These are phyloP conservation scores for Magnolia changhungtana DNA, from an alignment of 164 flowering plant genomes.

Conservation along the genomic window DNA sequence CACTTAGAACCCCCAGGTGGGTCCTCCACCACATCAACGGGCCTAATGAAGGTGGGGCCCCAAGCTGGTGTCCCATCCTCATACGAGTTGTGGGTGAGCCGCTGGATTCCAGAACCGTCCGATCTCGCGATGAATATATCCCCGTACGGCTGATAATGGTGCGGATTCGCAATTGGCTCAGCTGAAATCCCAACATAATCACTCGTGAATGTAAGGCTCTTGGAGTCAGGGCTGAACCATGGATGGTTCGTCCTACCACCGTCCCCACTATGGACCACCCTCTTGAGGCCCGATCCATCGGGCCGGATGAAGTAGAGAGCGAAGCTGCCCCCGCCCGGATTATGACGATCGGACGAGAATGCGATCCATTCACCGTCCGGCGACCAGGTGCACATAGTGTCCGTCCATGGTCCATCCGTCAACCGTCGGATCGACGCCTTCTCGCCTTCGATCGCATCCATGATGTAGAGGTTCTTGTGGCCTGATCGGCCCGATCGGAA, in stretches of 20 bases:
- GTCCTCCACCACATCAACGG: constrained; percentile 40
- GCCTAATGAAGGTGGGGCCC: constrained; percentile 44
- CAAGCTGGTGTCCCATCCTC: constrained; percentile 93
- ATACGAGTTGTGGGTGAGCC: constrained; percentile 74
- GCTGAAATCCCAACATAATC: constrained; percentile 80
- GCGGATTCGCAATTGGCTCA: constrained; percentile 78
- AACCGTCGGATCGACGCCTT: constrained; percentile 41
- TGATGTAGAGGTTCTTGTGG: constrained; percentile 74
- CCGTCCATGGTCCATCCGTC: constrained; percentile 86
- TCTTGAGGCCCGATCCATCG: constrained; percentile 69
- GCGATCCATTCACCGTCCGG: constrained; percentile 90
- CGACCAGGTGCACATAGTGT: constrained; percentile 91
- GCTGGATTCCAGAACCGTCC: constrained; percentile 58
- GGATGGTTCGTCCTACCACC: constrained; percentile 77
- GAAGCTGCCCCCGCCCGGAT: constrained; percentile 65
- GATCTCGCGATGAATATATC: constrained; percentile 56
- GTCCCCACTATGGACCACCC: constrained; percentile 53
- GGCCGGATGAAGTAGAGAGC: constrained; percentile 70
- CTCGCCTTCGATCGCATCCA: constrained; percentile 80
- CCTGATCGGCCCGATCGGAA: constrained; percentile 87
- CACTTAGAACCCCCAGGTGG: constrained; percentile 31
- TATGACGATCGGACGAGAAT: constrained; percentile 67
- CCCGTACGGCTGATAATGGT: constrained; percentile 86
- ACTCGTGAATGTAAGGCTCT: constrained; percentile 56
- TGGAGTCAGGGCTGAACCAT: constrained; percentile 73